These are phyloP conservation scores for Pseudogymnoascus sp. DNA, from an alignment of 2,329 filamentous ascomycete genomes.

Conservation along the genomic window DNA sequence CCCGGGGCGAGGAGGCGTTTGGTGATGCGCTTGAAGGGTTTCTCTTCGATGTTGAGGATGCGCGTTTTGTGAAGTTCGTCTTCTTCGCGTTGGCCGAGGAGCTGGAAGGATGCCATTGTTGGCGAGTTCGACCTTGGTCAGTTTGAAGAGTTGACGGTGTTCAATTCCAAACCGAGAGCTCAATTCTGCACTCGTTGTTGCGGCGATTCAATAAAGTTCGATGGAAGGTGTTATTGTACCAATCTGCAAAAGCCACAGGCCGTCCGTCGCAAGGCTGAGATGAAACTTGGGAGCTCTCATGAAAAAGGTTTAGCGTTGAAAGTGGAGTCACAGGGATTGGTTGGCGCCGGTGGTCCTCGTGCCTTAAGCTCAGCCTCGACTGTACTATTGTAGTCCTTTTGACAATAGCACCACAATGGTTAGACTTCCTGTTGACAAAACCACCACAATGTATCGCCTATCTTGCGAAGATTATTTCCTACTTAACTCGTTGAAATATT, in stretches of 20 bases:
- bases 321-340: background rate
- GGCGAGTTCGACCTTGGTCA: background rate
- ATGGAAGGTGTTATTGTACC: background rate
- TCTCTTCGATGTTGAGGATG: slow-evolving; percentile 83
- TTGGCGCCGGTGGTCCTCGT: background rate
- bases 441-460: background rate
- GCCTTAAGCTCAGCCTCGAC: background rate
- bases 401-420: background rate
- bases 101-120: slow-evolving; percentile 49
- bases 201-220: background rate
- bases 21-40: slow-evolving; percentile 81
- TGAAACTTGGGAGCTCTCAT: background rate
- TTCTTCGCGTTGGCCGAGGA: slow-evolving; percentile 68
- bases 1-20: slow-evolving; percentile 67
- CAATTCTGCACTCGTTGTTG: background rate
- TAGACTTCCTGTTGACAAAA: background rate
- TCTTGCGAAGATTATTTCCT: background rate
- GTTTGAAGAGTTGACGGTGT: background rate
- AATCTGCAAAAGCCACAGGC: background rate
- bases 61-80: slow-evolving; percentile 81
- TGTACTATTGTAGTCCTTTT: background rate
- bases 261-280: slow-evolving; percentile 3
- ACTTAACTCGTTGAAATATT: background rate
- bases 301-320: background rate
- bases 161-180: background rate